Base-by-base conservation (phyloP, 2,329 filamentous ascomycete species). In the Balansia obtecta region DNA sequence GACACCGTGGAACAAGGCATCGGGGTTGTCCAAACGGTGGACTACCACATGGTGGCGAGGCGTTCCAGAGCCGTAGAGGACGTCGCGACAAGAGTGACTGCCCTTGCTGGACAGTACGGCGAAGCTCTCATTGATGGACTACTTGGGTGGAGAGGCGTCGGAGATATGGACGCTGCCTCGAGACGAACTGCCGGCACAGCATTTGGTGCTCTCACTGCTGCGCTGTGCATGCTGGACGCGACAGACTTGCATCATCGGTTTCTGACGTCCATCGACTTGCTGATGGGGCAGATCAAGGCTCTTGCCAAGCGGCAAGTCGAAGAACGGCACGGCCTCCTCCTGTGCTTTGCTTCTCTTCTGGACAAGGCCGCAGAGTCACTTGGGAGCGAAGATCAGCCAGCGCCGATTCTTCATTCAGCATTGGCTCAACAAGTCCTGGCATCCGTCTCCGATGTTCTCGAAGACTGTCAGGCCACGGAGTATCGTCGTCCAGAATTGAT, bases 21-120 rank as follows among this genome's bases (percentile, higher is more conserved):
- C 51, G 68, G 80, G 41, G 75, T 97, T 2, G 88, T 97, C 0
- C 93, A 97, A 62, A 77, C 80, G 2, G 87, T 97, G 1, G 93
- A 98, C 62, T 98, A 96, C 61, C 89, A 95, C 63, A 80, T 88
- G 38, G 89, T 98, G 18, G 91, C 93, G 2, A 76, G 94, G n/a
- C 79, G 91, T 22, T 84, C 86, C 15, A 79, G 87, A 56, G 91
- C 90, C 3, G 83, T 95, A 59, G 76, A 82, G 40, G 80, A 90
- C 45, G 88, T 97, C 11, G 82, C 87, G 0, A 69, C 80, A 12
- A 75, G 76, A 38, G 85, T 85, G 0, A 80, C 86, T 0, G 71
- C 68, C n/a, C 68, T 97, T 5, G 79, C 82, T 32, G 58, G 71
- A 1, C 88, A 86, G 54, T 83, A 83, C 52, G 87, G 87, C 63